phyloP scores from a whole-genome alignment of 108 stramenopile species.

The Nitzschia palea region DNA sequence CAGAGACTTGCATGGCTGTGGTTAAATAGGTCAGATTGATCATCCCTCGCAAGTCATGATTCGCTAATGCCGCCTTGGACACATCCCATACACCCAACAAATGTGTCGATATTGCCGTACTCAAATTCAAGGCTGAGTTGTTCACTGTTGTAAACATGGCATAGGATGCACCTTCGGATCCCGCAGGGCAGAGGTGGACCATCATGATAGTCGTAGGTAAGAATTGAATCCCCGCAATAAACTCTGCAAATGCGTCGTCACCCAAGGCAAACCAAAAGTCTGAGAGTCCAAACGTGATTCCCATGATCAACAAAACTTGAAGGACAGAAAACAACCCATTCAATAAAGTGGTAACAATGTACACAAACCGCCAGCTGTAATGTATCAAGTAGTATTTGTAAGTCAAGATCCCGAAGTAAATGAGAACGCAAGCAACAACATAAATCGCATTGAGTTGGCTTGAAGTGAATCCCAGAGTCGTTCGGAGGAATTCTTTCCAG shows the following conservation, averaged over 20 bases:
- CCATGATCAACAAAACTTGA: slow-evolving; percentile 76
- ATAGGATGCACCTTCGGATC: slow-evolving; percentile 81
- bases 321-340: slow-evolving; percentile 71
- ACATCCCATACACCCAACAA: slow-evolving; percentile 80
- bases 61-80: slow-evolving; percentile 61
- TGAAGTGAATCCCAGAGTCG: slow-evolving; percentile 67
- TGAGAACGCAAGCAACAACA: slow-evolving; percentile 64
- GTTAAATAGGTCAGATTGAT: slow-evolving; percentile 75
- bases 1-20: slow-evolving; percentile 68
- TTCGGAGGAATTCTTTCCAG: slow-evolving; percentile 79
- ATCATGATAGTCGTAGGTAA: slow-evolving; percentile 56
- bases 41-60: slow-evolving; percentile 64
- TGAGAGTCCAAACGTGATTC: slow-evolving; percentile 76
- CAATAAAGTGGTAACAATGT: slow-evolving; percentile 70
- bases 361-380: slow-evolving; percentile 79
- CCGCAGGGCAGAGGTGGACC: slow-evolving; percentile 78
- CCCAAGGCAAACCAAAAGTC: slow-evolving; percentile 81
- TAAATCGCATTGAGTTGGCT: slow-evolving; percentile 73
- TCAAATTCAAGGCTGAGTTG: slow-evolving; percentile 63
- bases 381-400: slow-evolving; percentile 86
- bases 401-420: slow-evolving; percentile 74
- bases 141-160: slow-evolving; percentile 87
- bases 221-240: slow-evolving; percentile 59
- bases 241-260: slow-evolving; percentile 86
- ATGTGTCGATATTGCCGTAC: slow-evolving; percentile 58